These are phyloP conservation scores for Dissophora ornata DNA, from an alignment of 192 early-diverging fungal species.

Conservation along the genomic window DNA sequence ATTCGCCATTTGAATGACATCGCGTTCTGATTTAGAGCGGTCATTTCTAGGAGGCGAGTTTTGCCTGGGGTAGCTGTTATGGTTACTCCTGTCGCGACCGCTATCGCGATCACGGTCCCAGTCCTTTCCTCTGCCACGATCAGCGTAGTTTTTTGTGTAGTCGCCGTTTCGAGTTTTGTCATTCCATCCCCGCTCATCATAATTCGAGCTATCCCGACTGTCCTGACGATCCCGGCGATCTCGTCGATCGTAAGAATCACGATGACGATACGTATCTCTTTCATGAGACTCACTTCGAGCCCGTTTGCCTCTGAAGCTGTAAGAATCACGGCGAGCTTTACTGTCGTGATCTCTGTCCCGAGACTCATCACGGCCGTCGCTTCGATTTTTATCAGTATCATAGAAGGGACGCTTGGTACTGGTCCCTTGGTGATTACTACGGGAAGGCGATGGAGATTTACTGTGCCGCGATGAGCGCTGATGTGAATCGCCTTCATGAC, in stretches of 20 bases:
- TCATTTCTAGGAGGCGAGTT: neutral
- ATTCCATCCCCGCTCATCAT: neutral
- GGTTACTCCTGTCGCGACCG: neutral
- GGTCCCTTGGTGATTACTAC: neutral
- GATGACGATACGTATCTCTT: neutral
- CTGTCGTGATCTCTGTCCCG: constrained; percentile 5
- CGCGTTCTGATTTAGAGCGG: neutral
- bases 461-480: neutral
- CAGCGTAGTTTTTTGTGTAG: neutral
- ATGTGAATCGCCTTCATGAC: neutral
- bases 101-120: neutral
- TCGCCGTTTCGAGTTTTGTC: neutral
- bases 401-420: neutral
- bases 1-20: neutral
- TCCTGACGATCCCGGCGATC: neutral
- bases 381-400: neutral
- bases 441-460: neutral
- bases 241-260: neutral
- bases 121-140: constrained; percentile 4
- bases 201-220: neutral
- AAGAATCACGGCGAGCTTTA: neutral
- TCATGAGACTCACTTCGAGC: constrained; percentile 17
- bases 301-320: neutral
- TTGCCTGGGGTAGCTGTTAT: constrained; percentile 1
- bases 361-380: constrained; percentile 3